A percentile compares a stretch with the other conserved stretches of the same genome.
Evolutionary conservation across 2,329 filamentous ascomycete genomes (phyloP).

Genomic region (Emergomyces orientalis): DNA sequence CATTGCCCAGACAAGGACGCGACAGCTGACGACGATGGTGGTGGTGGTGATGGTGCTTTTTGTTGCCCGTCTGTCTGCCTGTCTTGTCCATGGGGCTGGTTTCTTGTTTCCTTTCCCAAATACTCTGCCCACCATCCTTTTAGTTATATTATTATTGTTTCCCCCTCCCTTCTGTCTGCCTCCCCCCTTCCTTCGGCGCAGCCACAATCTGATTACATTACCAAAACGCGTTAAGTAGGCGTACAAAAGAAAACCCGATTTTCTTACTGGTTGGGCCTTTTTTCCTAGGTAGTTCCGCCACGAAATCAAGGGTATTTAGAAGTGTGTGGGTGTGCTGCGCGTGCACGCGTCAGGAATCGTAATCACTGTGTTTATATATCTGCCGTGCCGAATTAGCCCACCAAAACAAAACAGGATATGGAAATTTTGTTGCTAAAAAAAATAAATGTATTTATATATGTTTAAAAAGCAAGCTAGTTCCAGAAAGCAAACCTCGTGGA

Average conservation of each 20-base stretch:
- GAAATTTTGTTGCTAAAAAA: not conserved
- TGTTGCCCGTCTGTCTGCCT: not conserved
- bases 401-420: not conserved
- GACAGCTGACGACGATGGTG: conserved; percentile 4
- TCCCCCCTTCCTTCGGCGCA: not conserved
- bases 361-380: not conserved
- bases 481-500: conserved; percentile 22
- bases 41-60: not conserved
- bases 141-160: not conserved
- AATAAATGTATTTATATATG: not conserved
- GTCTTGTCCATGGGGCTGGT: conserved; percentile 2
- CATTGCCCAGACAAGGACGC: conserved; percentile 5
- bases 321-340: not conserved
- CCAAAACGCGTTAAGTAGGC: not conserved
- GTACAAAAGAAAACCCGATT: not conserved
- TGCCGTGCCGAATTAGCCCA: not conserved
- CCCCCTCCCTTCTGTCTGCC: not conserved
- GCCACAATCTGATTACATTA: not conserved
- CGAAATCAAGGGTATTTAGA: not conserved
- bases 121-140: not conserved
- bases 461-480: conserved; percentile 4
- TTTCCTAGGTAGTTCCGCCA: not conserved
- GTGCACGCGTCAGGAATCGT: not conserved
- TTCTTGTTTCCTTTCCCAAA: not conserved
- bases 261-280: not conserved